phyloP scores from a whole-genome alignment of 345 rosid species.

The Brassica juncea region DNA sequence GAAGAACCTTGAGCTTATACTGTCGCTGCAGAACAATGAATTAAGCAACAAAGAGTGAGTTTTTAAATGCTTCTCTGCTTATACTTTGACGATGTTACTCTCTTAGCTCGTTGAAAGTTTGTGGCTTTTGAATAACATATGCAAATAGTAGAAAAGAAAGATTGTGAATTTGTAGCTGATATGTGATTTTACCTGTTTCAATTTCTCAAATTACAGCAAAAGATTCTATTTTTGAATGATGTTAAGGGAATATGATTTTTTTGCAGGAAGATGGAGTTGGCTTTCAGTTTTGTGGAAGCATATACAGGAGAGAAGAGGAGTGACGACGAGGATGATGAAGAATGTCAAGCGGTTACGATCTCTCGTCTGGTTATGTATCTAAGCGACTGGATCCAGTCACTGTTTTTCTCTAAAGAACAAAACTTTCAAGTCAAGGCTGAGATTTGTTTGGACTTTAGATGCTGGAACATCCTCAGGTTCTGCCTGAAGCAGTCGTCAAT shows the following conservation, averaged over 20 bases:
- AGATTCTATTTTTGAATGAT: background rate
- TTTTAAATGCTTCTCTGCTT: background rate
- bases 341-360: conserved; percentile 58
- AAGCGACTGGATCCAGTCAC: conserved; percentile 72
- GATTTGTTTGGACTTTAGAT: conserved; percentile 61
- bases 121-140: conserved; percentile 7
- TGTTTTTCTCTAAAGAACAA: conserved; percentile 54
- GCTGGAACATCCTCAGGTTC: conserved; percentile 77
- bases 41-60: conserved; percentile 60
- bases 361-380: conserved; percentile 65
- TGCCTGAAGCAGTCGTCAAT: conserved; percentile 64
- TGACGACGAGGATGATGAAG: conserved; percentile 50
- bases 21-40: conserved; percentile 52
- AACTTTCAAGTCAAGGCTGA: conserved; percentile 39
- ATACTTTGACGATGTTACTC: background rate
- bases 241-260: conserved; percentile 15
- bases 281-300: conserved; percentile 49
- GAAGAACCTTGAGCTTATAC: conserved; percentile 73
- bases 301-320: conserved; percentile 27
- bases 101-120: background rate
- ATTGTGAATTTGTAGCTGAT: background rate
- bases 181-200: too few species aligned
- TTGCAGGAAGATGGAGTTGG: conserved; percentile 82
- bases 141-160: background rate
- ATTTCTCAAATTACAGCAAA: background rate